Percentiles rank a stretch among this genome's conserved stretches.
Conservation (phyloP, 768 basidiomycete genomes). For the Russula foetens region DNA sequence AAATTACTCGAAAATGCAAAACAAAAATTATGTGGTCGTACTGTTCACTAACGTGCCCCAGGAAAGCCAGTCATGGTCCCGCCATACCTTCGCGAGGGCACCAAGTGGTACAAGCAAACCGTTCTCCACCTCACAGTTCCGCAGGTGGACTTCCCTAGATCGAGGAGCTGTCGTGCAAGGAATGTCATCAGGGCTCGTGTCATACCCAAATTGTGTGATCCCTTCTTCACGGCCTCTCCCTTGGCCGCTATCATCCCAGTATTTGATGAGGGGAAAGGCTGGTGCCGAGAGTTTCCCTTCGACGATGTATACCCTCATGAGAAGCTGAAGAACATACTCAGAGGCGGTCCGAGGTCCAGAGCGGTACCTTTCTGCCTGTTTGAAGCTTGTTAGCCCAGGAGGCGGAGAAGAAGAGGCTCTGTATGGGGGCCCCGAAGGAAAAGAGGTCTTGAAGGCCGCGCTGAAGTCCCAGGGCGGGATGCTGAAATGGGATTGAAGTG, state of each 20-base stretch:
- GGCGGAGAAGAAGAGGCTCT: too few species aligned
- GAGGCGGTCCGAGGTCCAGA: neutral
- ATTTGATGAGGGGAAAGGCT: too few species aligned
- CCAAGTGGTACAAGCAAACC: neutral
- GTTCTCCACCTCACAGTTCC: conserved; percentile 5
- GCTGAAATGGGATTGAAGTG: neutral
- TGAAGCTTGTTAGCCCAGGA: too few species aligned
- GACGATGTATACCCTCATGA: too few species aligned
- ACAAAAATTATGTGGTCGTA: too few species aligned
- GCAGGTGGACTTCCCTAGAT: neutral
- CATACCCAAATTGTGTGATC: neutral
- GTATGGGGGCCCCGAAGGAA: neutral
- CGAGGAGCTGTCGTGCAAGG: neutral
- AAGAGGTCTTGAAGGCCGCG: neutral
- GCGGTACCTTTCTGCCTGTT: neutral
- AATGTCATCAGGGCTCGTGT: neutral
- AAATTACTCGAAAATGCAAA: neutral
- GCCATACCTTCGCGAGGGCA: too few species aligned
- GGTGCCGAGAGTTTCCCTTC: too few species aligned
- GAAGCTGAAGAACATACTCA: too few species aligned
- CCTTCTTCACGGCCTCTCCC: neutral
- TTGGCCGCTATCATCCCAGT: neutral
- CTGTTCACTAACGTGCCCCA: too few species aligned
- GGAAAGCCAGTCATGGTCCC: neutral
- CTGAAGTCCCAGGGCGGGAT: conserved; percentile 7